A percentile compares a stretch with the other conserved stretches of the same genome.
These are phyloP conservation scores for Botryosphaeria agaves DNA, from an alignment of 2,329 filamentous ascomycete genomes.

Conservation along the genomic window DNA sequence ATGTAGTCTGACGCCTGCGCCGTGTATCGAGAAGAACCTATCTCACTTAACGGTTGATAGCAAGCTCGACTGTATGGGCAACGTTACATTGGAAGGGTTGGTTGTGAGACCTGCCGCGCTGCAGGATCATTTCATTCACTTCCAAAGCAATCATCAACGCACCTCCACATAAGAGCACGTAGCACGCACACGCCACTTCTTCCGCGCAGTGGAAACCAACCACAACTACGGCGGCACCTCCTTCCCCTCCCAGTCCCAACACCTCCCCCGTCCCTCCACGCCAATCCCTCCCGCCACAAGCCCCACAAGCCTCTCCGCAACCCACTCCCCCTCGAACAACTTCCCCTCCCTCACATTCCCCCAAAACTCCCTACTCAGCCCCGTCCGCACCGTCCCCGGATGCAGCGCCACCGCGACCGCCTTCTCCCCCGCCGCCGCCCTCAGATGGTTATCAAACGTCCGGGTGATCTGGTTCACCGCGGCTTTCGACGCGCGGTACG, in stretches of 20 bases:
- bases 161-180: too few relatives aligned
- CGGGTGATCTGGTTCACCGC: constrained; percentile 55
- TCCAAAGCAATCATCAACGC: too few relatives aligned
- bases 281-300: constrained; percentile 32
- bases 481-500: constrained; percentile 60
- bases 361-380: constrained; percentile 58
- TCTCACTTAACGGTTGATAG: too few relatives aligned
- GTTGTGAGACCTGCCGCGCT: too few relatives aligned
- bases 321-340: constrained; percentile 49
- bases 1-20: too few relatives aligned
- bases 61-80: too few relatives aligned
- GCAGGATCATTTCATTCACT: too few relatives aligned
- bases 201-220: too few relatives aligned
- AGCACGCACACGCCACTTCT: too few relatives aligned
- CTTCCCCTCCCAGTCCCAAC: constrained; percentile 53
- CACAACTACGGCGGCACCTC: constrained; percentile 43
- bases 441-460: constrained; percentile 52
- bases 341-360: constrained; percentile 39
- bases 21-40: too few relatives aligned
- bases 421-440: constrained; percentile 36
- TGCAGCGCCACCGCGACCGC: constrained; percentile 57
- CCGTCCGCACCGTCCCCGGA: constrained; percentile 66
- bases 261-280: constrained; percentile 39
- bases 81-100: too few relatives aligned
- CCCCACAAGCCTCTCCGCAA: constrained; percentile 44